phyloP scores from a whole-genome alignment of 768 basidiomycete species.

The Crepidotus variabilis region DNA sequence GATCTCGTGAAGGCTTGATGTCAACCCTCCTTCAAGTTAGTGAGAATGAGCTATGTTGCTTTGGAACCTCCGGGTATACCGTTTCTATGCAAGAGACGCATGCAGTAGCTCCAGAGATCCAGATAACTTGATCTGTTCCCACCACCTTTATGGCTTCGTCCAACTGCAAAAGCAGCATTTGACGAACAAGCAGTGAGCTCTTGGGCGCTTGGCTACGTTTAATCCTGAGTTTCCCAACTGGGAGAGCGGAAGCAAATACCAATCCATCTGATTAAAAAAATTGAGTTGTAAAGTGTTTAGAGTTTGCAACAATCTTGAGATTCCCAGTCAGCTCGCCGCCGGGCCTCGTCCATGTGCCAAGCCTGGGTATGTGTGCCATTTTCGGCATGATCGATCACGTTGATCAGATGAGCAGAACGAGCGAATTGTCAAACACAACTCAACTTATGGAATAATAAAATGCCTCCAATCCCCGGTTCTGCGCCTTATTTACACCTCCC shows the following conservation, averaged over 20 bases:
- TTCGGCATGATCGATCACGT: background rate
- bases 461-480: conserved; percentile 10
- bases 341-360: conserved; percentile 1
- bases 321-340: conserved; percentile 5
- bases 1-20: background rate
- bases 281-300: conserved; percentile 55
- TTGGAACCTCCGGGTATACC: background rate
- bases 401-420: conserved; percentile 12
- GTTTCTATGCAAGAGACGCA: background rate
- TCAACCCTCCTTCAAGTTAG: background rate
- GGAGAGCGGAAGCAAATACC: conserved; percentile 10
- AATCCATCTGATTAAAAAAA: conserved; percentile 16
- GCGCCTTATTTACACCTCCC: conserved; percentile 12
- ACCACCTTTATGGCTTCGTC: background rate
- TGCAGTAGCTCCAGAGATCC: too few relatives aligned
- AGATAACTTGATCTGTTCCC: background rate
- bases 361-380: conserved; percentile 5
- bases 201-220: background rate
- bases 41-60: background rate
- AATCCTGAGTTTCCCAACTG: background rate
- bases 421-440: conserved; percentile 4
- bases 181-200: too few relatives aligned
- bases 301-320: conserved; percentile 43
- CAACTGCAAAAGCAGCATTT: background rate
- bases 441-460: conserved; percentile 7